phyloP scores from a whole-genome alignment of 257 asterid genomes.

The Lantana camara region DNA sequence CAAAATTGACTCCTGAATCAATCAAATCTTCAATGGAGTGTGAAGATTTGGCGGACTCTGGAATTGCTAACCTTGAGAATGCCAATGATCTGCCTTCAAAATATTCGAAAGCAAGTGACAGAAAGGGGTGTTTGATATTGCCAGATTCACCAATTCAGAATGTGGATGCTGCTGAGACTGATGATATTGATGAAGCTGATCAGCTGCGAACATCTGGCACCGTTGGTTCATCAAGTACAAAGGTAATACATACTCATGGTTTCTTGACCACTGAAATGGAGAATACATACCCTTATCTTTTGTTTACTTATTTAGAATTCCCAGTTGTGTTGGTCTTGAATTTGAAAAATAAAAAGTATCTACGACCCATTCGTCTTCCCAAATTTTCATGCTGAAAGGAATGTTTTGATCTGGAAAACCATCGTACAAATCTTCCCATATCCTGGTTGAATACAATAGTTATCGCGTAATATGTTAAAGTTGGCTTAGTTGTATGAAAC shows the following conservation, averaged over 20 bases:
- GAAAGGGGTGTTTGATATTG: slow-evolving; percentile 36
- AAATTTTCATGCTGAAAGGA: neutral
- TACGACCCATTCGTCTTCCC: neutral
- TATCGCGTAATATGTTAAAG: neutral
- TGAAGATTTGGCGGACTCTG: slow-evolving; percentile 39
- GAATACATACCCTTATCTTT: neutral
- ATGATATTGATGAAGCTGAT: slow-evolving; percentile 43
- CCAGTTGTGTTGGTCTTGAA: neutral
- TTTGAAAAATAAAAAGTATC: slow-evolving; percentile 3
- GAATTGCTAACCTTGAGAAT: slow-evolving; percentile 38
- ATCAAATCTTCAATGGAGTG: slow-evolving; percentile 34
- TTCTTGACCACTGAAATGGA: neutral
- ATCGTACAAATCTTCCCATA: neutral
- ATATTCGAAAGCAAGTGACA: slow-evolving; percentile 38
- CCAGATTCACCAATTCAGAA: slow-evolving; percentile 39
- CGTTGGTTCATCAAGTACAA: slow-evolving; percentile 44
- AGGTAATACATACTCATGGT: slow-evolving; percentile 57
- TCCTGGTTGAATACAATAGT: neutral
- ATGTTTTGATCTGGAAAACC: slow-evolving; percentile 7
- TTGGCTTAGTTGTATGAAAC: slow-evolving; percentile 1
- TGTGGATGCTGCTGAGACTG: slow-evolving; percentile 37
- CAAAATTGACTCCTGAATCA: slow-evolving; percentile 44
- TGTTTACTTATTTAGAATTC: slow-evolving; percentile 4
- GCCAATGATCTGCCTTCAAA: slow-evolving; percentile 36
- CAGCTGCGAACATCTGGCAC: slow-evolving; percentile 38